phyloP scores from a whole-genome alignment of 148 eudicot genomes.

The Diospyros kaki region DNA sequence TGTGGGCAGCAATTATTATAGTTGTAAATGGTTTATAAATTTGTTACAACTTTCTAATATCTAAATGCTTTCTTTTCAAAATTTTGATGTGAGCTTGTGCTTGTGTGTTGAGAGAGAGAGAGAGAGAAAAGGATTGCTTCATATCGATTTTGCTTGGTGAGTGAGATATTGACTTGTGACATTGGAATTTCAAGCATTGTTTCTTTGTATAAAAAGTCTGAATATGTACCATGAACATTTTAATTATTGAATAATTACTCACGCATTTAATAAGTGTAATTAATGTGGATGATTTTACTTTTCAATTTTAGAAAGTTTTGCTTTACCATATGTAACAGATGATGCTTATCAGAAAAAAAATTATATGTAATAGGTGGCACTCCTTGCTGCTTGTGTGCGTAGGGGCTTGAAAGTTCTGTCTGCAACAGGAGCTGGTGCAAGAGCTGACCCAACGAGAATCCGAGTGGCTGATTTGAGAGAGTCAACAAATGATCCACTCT shows the following conservation, averaged over 20 bases:
- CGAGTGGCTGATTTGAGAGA: conserved; percentile 94
- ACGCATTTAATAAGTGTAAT: not conserved
- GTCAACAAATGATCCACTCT: conserved; percentile 93
- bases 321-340: conserved; percentile 43
- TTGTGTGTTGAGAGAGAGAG: not conserved
- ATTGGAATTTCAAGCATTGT: not conserved
- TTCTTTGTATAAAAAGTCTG: not conserved
- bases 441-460: conserved; percentile 98
- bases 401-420: conserved; percentile 91
- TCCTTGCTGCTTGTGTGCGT: conserved; percentile 95
- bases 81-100: not conserved
- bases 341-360: conserved; percentile 28
- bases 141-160: not conserved
- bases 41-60: not conserved
- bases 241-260: not conserved
- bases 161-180: not conserved
- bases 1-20: not conserved
- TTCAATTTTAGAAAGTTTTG: conserved; percentile 6
- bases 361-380: conserved; percentile 59
- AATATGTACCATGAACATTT: not conserved
- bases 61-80: not conserved
- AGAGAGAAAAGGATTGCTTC: not conserved
- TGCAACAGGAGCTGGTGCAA: conserved; percentile 98
- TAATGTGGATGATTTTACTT: conserved; percentile 2
- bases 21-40: not conserved